Evolutionary conservation across 139 green algal species (phyloP).

Genomic region (Gonium pectorale): DNA sequence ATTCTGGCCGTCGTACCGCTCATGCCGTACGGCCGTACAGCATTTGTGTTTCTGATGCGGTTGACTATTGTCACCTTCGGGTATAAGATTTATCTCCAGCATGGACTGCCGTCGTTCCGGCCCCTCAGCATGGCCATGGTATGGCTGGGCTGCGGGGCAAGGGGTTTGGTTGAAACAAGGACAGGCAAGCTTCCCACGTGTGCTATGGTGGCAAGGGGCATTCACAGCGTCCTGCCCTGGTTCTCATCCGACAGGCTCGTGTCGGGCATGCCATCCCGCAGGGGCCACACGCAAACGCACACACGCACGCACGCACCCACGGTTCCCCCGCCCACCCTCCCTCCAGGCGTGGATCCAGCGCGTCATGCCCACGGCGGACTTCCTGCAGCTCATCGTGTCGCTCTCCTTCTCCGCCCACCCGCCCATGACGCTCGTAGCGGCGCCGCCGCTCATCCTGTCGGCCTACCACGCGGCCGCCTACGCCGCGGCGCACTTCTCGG

Average conservation of each 20-base stretch:
- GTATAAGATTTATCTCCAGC: conserved; percentile 36
- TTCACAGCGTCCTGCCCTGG: too few relatives aligned
- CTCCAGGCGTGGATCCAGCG: conserved; percentile 33
- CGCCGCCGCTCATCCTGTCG: neutral
- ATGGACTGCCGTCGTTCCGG: conserved; percentile 7
- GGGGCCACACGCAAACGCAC: too few relatives aligned
- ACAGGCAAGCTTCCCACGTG: too few relatives aligned
- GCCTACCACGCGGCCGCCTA: conserved; percentile 36
- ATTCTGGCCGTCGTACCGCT: neutral
- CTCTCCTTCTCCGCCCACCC: conserved; percentile 24
- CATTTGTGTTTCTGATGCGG: conserved; percentile 19
- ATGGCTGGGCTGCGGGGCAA: neutral
- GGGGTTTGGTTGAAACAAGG: neutral
- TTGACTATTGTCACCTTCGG: neutral
- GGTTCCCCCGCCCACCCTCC: neutral
- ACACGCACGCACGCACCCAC: neutral
- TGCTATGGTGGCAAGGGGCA: too few relatives aligned
- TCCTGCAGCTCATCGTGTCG: neutral
- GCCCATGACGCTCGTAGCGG: conserved; percentile 4
- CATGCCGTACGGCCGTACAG: neutral
- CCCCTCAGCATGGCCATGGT: conserved; percentile 31
- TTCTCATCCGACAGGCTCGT: too few relatives aligned
- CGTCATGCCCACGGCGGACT: conserved; percentile 33
- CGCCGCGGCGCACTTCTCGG: neutral
- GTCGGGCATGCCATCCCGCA: too few relatives aligned